These are phyloP conservation scores for Wickerhamomyces sp. DNA, from an alignment of 1,139 yeast genomes.

Conservation along the genomic window DNA sequence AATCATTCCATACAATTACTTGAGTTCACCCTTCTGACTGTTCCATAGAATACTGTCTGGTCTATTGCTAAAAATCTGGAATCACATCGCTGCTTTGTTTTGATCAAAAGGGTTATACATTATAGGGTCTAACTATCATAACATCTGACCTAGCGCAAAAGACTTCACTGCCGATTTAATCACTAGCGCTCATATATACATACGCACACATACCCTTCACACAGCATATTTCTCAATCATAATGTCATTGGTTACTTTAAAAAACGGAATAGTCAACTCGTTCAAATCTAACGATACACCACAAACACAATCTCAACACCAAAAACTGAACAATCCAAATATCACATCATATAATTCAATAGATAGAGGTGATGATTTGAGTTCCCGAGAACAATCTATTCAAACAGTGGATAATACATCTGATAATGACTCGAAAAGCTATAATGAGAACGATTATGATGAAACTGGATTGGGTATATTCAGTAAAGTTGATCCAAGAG, in stretches of 20 bases:
- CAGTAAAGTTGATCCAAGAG: conserved; percentile 53
- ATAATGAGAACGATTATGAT: conserved; percentile 2
- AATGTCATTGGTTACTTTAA: conserved; percentile 33
- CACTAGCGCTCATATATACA: background rate
- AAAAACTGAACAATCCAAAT: conserved; percentile 15
- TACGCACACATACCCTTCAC: background rate
- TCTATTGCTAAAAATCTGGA: too few relatives aligned
- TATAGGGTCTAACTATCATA: too few relatives aligned
- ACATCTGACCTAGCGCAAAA: too few relatives aligned
- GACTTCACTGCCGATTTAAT: too few relatives aligned
- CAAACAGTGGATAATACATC: conserved; percentile 5
- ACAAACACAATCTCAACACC: conserved; percentile 12
- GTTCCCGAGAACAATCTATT: conserved; percentile 7
- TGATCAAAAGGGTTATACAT: too few relatives aligned
- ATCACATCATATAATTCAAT: conserved; percentile 8
- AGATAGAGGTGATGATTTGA: conserved; percentile 9
- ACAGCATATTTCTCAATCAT: background rate
- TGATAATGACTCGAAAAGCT: conserved; percentile 5
- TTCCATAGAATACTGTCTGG: too few relatives aligned
- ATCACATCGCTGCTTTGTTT: too few relatives aligned
- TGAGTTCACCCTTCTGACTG: too few relatives aligned
- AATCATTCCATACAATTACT: too few relatives aligned
- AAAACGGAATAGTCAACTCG: conserved; percentile 27
- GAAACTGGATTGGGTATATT: conserved; percentile 18
- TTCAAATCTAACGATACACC: conserved; percentile 7